These are phyloP conservation scores for Krasilnikovozyma curviuscula DNA, from an alignment of 768 basidiomycete genomes.

Conservation along the genomic window DNA sequence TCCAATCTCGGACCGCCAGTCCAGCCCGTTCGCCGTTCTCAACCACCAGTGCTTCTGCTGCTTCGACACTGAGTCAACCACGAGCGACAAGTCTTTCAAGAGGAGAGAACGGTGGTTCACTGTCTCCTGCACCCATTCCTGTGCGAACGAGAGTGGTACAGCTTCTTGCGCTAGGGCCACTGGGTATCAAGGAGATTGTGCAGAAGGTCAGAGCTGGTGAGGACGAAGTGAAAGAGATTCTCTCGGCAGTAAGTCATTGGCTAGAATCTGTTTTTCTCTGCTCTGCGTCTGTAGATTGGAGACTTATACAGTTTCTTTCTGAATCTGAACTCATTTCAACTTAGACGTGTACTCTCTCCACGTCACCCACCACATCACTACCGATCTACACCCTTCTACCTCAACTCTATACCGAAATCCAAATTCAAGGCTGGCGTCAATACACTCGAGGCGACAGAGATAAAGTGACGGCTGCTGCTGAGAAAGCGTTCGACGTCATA, in stretches of 20 bases:
- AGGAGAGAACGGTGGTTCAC: not conserved
- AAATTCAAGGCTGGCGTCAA: slow-evolving; percentile 4
- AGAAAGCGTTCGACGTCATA: slow-evolving; percentile 4
- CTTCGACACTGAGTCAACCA: not conserved
- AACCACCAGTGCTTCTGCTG: no score
- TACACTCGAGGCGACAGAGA: slow-evolving; percentile 1
- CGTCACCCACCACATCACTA: not conserved
- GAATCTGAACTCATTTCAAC: not conserved
- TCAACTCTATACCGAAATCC: slow-evolving; percentile 1
- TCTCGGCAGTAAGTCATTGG: not conserved
- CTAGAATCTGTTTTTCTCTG: not conserved
- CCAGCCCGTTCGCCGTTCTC: not conserved
- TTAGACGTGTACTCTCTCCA: not conserved
- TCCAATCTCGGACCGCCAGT: not conserved
- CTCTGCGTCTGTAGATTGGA: not conserved
- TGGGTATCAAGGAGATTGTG: not conserved
- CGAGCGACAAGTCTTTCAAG: not conserved
- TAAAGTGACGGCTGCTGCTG: not conserved
- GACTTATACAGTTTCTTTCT: not conserved
- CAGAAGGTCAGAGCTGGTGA: not conserved
- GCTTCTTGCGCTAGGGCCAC: slow-evolving; percentile 6
- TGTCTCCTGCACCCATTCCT: not conserved
- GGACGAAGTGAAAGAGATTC: not conserved
- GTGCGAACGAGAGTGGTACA: slow-evolving; percentile 4
- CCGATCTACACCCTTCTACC: not conserved